Evolutionary conservation across 352 stramenopile genomes (phyloP).

Genomic region (Globisporangium cystogenes): DNA sequence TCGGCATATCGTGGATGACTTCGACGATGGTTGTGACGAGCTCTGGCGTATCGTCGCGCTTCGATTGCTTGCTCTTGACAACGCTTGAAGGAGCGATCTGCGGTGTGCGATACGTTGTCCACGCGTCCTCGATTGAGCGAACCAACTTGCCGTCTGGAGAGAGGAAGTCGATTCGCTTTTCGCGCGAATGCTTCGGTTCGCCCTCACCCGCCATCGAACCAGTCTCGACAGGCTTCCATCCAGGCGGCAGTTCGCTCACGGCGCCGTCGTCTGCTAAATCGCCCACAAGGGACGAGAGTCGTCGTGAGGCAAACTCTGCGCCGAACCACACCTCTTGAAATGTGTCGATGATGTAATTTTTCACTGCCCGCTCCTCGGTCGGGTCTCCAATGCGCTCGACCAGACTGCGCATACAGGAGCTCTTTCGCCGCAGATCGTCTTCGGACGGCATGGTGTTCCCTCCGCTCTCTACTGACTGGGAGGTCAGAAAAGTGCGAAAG

Average conservation of each 20-base stretch:
- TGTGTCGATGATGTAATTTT: constrained; percentile 83
- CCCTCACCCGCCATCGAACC: constrained; percentile 2
- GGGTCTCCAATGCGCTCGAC: constrained; percentile 73
- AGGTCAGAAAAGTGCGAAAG: constrained; percentile 46
- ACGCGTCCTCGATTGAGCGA: constrained; percentile 51
- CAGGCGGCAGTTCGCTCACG: constrained; percentile 29
- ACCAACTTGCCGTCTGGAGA: constrained; percentile 49
- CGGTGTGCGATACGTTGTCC: constrained; percentile 46
- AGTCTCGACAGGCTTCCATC: constrained; percentile 32
- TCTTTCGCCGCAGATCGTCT: constrained; percentile 43
- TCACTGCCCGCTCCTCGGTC: constrained; percentile 66
- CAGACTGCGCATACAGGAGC: constrained; percentile 62
- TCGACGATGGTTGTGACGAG: constrained; percentile 69
- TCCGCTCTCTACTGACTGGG: constrained; percentile 2
- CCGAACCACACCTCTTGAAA: constrained; percentile 88
- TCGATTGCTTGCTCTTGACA: constrained; percentile 55
- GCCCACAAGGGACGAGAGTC: constrained; percentile 20
- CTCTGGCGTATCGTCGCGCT: constrained; percentile 52
- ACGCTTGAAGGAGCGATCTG: constrained; percentile 55
- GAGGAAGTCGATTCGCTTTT: constrained; percentile 29
- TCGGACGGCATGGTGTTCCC: constrained; percentile 11
- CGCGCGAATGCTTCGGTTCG: neutral
- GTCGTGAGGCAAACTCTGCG: constrained; percentile 35
- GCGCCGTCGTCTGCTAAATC: constrained; percentile 33
- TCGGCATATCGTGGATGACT: constrained; percentile 68